phyloP scores from a whole-genome alignment of 1,284 basidiomycete species.

The Termitomyces sp. region DNA sequence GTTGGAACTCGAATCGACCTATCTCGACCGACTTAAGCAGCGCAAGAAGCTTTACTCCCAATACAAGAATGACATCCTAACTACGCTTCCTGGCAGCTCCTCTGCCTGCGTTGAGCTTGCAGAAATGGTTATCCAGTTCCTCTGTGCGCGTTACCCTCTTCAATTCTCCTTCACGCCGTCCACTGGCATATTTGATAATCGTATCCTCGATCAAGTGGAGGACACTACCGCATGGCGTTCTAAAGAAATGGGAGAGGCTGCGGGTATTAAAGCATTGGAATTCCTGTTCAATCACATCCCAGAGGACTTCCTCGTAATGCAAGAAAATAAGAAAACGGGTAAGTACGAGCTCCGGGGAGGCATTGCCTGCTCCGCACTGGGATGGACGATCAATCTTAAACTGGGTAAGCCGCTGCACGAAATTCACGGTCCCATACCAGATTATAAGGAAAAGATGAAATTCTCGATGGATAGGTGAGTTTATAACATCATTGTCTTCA shows the following conservation, averaged over 20 bases:
- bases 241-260: background rate
- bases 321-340: constrained; percentile 37
- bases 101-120: constrained; percentile 41
- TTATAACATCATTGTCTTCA: background rate
- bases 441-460: constrained; percentile 44
- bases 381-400: constrained; percentile 44
- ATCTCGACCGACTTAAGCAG: constrained; percentile 38
- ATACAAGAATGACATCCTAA: constrained; percentile 35
- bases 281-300: constrained; percentile 46
- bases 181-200: constrained; percentile 37
- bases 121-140: constrained; percentile 47
- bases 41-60: constrained; percentile 34
- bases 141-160: constrained; percentile 44
- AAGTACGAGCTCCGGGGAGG: constrained; percentile 40
- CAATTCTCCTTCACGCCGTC: constrained; percentile 34
- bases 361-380: constrained; percentile 41
- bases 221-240: constrained; percentile 19
- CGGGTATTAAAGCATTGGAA: constrained; percentile 30
- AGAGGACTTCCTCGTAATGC: constrained; percentile 44
- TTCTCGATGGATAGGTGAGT: constrained; percentile 46
- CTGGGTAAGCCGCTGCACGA: constrained; percentile 42
- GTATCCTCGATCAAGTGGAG: constrained; percentile 31
- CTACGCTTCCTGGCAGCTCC: constrained; percentile 38
- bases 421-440: constrained; percentile 44
- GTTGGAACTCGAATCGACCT: constrained; percentile 51